Percentiles rank a stretch among this genome's conserved stretches.
Conservation (phyloP, 495 filamentous ascomycete species). For the Aspergillus biplanus region DNA sequence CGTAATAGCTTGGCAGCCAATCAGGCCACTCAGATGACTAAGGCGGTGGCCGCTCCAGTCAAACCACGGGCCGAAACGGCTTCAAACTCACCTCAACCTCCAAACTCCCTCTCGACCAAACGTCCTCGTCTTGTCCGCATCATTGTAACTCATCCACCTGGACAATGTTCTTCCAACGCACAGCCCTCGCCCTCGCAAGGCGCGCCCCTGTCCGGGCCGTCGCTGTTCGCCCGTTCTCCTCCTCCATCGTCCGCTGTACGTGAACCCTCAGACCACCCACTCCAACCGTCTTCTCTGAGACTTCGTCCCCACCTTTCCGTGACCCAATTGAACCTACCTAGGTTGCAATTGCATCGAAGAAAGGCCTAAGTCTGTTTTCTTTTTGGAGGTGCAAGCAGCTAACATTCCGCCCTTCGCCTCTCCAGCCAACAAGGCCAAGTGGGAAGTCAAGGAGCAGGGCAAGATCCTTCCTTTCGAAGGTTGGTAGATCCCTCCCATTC, state of each 20-base stretch:
- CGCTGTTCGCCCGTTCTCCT: slow-evolving; percentile 52
- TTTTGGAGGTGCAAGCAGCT: slow-evolving; percentile 22
- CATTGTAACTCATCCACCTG: slow-evolving; percentile 31
- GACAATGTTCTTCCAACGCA: slow-evolving; percentile 84
- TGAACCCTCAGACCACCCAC: slow-evolving; percentile 29
- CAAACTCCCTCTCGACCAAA: slow-evolving; percentile 42
- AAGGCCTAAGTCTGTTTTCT: background rate
- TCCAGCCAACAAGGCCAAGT: slow-evolving; percentile 44
- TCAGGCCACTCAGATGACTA: slow-evolving; percentile 40
- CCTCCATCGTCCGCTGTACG: slow-evolving; percentile 53
- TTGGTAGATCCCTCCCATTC: slow-evolving; percentile 27
- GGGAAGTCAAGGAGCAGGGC: slow-evolving; percentile 40
- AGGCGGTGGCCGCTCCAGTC: slow-evolving; percentile 25
- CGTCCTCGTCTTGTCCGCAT: slow-evolving; percentile 35
- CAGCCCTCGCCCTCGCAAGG: slow-evolving; percentile 71
- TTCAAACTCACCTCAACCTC: slow-evolving; percentile 54
- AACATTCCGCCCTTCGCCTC: slow-evolving; percentile 30
- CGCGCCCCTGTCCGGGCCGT: slow-evolving; percentile 66
- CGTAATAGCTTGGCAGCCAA: slow-evolving; percentile 39
- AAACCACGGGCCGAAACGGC: slow-evolving; percentile 48
- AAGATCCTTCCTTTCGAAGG: slow-evolving; percentile 52
- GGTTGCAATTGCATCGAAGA: background rate
- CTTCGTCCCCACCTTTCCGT: slow-evolving; percentile 22
- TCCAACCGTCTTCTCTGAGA: slow-evolving; percentile 33
- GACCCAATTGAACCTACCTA: slow-evolving; percentile 29